Conservation (phyloP, 1,139 yeast species). For the Protomyces gravidus region DNA sequence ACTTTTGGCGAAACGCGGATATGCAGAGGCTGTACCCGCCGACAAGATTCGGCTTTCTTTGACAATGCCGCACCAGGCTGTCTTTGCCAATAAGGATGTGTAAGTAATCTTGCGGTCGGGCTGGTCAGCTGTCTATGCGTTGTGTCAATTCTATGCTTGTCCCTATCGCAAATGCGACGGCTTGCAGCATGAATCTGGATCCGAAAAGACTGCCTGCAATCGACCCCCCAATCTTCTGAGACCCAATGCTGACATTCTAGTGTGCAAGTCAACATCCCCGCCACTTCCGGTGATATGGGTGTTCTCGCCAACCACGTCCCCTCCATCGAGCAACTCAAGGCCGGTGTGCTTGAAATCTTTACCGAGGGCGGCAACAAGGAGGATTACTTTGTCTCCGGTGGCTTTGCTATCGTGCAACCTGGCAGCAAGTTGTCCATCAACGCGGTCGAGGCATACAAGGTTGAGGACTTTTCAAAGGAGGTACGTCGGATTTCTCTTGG, state of each 20-base stretch:
- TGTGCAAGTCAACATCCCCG: slow-evolving; percentile 93
- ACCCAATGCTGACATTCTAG: slow-evolving; percentile 42
- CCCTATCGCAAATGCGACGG: neutral
- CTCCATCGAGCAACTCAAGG: slow-evolving; percentile 90
- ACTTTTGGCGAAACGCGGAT: slow-evolving; percentile 25
- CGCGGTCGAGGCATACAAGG: slow-evolving; percentile 92
- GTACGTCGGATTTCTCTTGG: slow-evolving; percentile 32
- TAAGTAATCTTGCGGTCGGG: neutral
- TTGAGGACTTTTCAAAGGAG: slow-evolving; percentile 79
- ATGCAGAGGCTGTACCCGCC: slow-evolving; percentile 50
- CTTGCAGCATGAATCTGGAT: too few relatives aligned
- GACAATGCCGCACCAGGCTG: slow-evolving; percentile 66
- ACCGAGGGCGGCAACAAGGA: slow-evolving; percentile 73
- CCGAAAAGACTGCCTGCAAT: too few relatives aligned
- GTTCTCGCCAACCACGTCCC: slow-evolving; percentile 97
- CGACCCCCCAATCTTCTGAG: too few relatives aligned
- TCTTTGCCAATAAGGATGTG: slow-evolving; percentile 30
- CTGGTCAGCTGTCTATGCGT: slow-evolving; percentile 24
- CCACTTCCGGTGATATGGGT: slow-evolving; percentile 96
- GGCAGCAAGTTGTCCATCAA: slow-evolving; percentile 86
- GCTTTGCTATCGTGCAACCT: slow-evolving; percentile 95
- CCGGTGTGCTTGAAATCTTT: slow-evolving; percentile 91
- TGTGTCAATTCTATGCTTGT: neutral
- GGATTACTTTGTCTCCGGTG: slow-evolving; percentile 88
- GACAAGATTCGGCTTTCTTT: slow-evolving; percentile 83